A percentile compares a stretch with the other conserved stretches of the same genome.
Evolutionary conservation across 352 stramenopile species (phyloP).

Genomic region (Pythium brachiatum): DNA sequence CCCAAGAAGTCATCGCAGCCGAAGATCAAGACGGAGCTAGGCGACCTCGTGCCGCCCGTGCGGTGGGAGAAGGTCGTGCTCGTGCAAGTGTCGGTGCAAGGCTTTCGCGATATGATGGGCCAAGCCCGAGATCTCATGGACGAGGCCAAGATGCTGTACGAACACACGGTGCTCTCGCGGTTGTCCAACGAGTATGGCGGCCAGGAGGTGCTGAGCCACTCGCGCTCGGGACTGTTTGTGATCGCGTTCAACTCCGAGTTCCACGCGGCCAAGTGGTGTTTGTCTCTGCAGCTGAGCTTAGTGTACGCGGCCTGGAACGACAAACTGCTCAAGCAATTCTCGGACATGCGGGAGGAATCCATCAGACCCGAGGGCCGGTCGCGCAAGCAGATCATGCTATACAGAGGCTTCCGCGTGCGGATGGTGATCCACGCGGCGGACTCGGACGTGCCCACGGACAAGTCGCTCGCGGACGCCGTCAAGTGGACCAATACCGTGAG

Average conservation of each 20-base stretch:
- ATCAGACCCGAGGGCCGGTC: slow-evolving; percentile 18
- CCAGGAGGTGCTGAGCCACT: slow-evolving; percentile 77
- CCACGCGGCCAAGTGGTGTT: slow-evolving; percentile 84
- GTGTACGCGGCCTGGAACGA: slow-evolving; percentile 87
- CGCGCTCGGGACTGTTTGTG: slow-evolving; percentile 73
- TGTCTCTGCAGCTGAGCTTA: slow-evolving; percentile 80
- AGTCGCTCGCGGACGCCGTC: slow-evolving; percentile 67
- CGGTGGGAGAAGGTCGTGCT: slow-evolving; percentile 82
- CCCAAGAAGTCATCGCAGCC: slow-evolving; percentile 51
- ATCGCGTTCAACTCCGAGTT: slow-evolving; percentile 86
- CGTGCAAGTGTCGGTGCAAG: slow-evolving; percentile 83
- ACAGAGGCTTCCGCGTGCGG: slow-evolving; percentile 78
- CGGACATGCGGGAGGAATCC: slow-evolving; percentile 78
- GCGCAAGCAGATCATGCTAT: slow-evolving; percentile 79
- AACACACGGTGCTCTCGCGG: slow-evolving; percentile 84
- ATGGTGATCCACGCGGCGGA: slow-evolving; percentile 86
- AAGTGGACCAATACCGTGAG: slow-evolving; percentile 86
- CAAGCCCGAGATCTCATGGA: slow-evolving; percentile 85
- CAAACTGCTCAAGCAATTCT: slow-evolving; percentile 81
- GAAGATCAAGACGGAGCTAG: slow-evolving; percentile 83
- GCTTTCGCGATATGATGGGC: slow-evolving; percentile 73
- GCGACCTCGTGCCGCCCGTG: slow-evolving; percentile 59
- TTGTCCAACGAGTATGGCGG: slow-evolving; percentile 80
- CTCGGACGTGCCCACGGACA: slow-evolving; percentile 45
- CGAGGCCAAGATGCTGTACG: slow-evolving; percentile 82